Percentiles rank a stretch among this genome's conserved stretches.
These are phyloP conservation scores for Coemansia sp. DNA, from an alignment of 192 early-diverging fungal genomes.

Conservation along the genomic window DNA sequence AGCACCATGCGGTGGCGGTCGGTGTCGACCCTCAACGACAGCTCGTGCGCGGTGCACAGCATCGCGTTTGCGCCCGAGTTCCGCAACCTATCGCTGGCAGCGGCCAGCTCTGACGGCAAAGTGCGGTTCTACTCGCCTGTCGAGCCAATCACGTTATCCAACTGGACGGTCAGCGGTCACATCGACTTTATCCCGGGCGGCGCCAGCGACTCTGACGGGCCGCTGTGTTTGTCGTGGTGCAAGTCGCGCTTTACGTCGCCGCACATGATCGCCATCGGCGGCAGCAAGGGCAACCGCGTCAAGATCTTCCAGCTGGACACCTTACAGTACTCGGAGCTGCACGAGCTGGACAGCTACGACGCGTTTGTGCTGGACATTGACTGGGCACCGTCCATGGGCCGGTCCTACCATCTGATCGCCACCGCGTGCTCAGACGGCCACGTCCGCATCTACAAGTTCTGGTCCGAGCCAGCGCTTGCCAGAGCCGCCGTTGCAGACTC, in stretches of 20 bases:
- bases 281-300: constrained; percentile 78
- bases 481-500: constrained; percentile 25
- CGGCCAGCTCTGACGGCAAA: constrained; percentile 77
- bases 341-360: constrained; percentile 54
- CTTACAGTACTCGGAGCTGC: constrained; percentile 48
- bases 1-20: constrained; percentile 71
- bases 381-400: constrained; percentile 57
- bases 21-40: constrained; percentile 65
- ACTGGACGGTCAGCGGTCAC: constrained; percentile 76
- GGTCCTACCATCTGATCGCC: constrained; percentile 61
- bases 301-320: constrained; percentile 56
- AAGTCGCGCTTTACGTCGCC: constrained; percentile 73
- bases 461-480: constrained; percentile 34
- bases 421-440: constrained; percentile 48
- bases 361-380: constrained; percentile 59
- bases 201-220: constrained; percentile 75
- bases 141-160: constrained; percentile 72
- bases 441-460: constrained; percentile 56
- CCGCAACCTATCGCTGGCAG: constrained; percentile 76
- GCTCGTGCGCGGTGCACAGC: constrained; percentile 75
- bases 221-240: constrained; percentile 86
- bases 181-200: constrained; percentile 60
- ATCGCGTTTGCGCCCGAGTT: constrained; percentile 90
- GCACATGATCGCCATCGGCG: constrained; percentile 81
- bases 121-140: constrained; percentile 87